Conservation (phyloP, 495 filamentous ascomycete genomes). For the Hypoxylon lenormandii region DNA sequence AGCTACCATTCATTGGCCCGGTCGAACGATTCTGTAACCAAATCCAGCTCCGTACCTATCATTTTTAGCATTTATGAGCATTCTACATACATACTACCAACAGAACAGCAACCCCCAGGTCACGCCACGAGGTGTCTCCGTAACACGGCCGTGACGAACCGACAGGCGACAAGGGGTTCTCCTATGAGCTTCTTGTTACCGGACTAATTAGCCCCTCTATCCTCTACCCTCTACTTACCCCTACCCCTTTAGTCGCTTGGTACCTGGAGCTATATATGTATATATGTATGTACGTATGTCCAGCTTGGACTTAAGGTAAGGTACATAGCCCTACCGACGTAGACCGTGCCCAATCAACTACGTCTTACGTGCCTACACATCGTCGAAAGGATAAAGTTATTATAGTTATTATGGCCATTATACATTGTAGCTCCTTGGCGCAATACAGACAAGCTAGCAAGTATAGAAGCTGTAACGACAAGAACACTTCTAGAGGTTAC, state of each 20-base stretch:
- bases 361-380: neutral
- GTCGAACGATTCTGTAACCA: constrained; percentile 26
- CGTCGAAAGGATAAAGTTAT: constrained; percentile 15
- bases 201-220: constrained; percentile 36
- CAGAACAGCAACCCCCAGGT: constrained; percentile 7
- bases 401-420: neutral
- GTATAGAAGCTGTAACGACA: neutral
- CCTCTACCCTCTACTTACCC: neutral
- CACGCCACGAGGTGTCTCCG: constrained; percentile 28
- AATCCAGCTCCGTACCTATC: constrained; percentile 15
- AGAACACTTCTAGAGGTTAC: constrained; percentile 3
- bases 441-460: neutral
- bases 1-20: constrained; percentile 17
- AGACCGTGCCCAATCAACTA: constrained; percentile 7
- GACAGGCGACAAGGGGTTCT: too few relatives aligned
- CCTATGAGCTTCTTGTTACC: constrained; percentile 11
- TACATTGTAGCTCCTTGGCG: constrained; percentile 2
- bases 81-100: constrained; percentile 7
- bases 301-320: neutral
- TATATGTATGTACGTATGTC: neutral
- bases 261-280: neutral
- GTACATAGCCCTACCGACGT: constrained; percentile 20
- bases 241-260: neutral
- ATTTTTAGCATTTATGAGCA: neutral
- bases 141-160: constrained; percentile 7